These are phyloP conservation scores for Trichoderma gracile DNA, from an alignment of 2,329 filamentous ascomycete genomes.

Conservation along the genomic window DNA sequence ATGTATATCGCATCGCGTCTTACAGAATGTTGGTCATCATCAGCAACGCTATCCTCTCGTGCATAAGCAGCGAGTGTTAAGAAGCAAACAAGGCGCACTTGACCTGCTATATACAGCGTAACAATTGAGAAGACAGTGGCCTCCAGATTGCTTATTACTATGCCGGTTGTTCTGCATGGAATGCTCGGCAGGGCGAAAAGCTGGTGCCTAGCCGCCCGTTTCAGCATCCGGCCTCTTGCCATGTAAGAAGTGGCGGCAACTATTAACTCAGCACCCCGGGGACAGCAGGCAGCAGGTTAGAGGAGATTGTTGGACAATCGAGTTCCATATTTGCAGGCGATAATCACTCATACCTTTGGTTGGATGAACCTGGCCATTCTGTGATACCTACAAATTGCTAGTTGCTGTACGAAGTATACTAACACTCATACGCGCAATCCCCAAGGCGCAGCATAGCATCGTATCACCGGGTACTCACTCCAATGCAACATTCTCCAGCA, in stretches of 20 bases:
- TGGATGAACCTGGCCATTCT: background rate
- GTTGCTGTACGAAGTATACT: no score
- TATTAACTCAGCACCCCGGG: background rate
- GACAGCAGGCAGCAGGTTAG: slow-evolving; percentile 26
- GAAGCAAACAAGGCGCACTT: background rate
- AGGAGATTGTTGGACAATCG: background rate
- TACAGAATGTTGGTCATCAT: slow-evolving; percentile 23
- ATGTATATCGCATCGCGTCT: background rate
- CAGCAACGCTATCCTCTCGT: background rate
- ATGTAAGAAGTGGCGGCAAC: slow-evolving; percentile 14
- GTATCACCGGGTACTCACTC: background rate
- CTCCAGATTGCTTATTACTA: no score
- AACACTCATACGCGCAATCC: slow-evolving; percentile 1
- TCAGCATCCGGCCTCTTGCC: slow-evolving; percentile 16
- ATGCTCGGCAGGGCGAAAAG: slow-evolving; percentile 22
- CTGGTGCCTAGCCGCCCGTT: slow-evolving; percentile 28
- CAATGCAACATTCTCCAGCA: background rate
- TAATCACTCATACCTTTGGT: background rate
- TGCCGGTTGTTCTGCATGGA: no score
- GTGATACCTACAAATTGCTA: no score
- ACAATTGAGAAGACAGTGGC: no score
- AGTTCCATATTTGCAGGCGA: background rate
- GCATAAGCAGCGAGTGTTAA: background rate
- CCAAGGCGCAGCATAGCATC: background rate
- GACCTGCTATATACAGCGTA: slow-evolving; percentile 6